Percentiles rank a stretch among this genome's conserved stretches.
Evolutionary conservation across 192 early-diverging fungal species (phyloP).

Genomic region (Coemansia pectinata): DNA sequence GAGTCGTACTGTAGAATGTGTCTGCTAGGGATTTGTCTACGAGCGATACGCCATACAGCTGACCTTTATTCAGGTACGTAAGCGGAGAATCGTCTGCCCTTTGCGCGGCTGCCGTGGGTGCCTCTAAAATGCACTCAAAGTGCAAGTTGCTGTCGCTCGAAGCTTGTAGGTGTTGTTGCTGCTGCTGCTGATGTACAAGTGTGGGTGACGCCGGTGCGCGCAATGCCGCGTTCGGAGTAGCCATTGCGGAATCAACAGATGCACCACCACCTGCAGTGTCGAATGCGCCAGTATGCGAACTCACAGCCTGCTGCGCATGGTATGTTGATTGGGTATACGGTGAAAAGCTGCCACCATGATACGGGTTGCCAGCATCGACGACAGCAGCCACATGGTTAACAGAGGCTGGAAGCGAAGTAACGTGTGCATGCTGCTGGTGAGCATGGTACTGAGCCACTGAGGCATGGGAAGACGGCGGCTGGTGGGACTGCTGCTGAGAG

Average conservation of each 20-base stretch:
- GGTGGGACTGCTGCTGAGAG: slow-evolving; percentile 16
- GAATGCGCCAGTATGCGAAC: slow-evolving; percentile 11
- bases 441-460: slow-evolving; percentile 30
- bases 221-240: slow-evolving; percentile 15
- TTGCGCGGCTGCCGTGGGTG: slow-evolving; percentile 49
- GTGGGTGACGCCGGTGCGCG: slow-evolving; percentile 11
- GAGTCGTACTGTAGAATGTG: slow-evolving; percentile 55
- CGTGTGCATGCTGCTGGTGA: slow-evolving; percentile 23
- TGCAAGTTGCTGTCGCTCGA: slow-evolving; percentile 19
- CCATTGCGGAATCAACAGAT: slow-evolving; percentile 20
- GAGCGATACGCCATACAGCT: slow-evolving; percentile 59
- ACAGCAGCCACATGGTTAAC: slow-evolving; percentile 8
- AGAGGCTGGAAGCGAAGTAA: slow-evolving; percentile 1
- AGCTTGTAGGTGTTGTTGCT: slow-evolving; percentile 4
- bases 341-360: slow-evolving; percentile 21
- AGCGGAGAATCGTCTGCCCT: slow-evolving; percentile 60
- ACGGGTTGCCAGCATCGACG: slow-evolving; percentile 12
- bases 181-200: slow-evolving; percentile 17
- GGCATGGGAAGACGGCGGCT: slow-evolving; percentile 18
- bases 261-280: neutral
- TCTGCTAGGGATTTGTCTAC: slow-evolving; percentile 56
- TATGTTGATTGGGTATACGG: slow-evolving; percentile 36
- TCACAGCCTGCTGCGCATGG: slow-evolving; percentile 22
- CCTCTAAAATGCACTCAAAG: slow-evolving; percentile 47
- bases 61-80: slow-evolving; percentile 76